Conservation (phyloP, 495 filamentous ascomycete species). For the Lasiosphaeriaceae sp. region DNA sequence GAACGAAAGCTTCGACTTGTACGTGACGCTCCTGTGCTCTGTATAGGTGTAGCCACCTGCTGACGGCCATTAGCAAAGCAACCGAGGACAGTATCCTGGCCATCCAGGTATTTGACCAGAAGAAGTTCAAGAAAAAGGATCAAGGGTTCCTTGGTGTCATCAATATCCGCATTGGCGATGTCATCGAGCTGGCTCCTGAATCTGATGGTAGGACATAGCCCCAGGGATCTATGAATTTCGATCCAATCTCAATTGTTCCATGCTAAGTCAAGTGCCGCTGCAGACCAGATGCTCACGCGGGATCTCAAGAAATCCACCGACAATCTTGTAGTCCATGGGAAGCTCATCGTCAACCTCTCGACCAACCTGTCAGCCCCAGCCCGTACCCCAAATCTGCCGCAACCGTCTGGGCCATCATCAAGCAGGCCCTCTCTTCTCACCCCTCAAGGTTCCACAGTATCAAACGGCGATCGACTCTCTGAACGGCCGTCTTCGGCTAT, state of each 20-base stretch:
- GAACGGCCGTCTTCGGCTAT: slow-evolving; percentile 45
- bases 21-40: slow-evolving; percentile 26
- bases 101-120: slow-evolving; percentile 98
- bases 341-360: slow-evolving; percentile 91
- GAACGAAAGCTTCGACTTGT: slow-evolving; percentile 99
- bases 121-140: slow-evolving; percentile 99
- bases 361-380: slow-evolving; percentile 65
- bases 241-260: background rate
- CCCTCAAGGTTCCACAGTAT: slow-evolving; percentile 35
- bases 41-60: slow-evolving; percentile 8
- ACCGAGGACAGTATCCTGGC: slow-evolving; percentile 94
- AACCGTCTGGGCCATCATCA: slow-evolving; percentile 25
- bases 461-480: slow-evolving; percentile 26
- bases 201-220: slow-evolving; percentile 71
- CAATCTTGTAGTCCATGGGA: slow-evolving; percentile 95
- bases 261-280: slow-evolving; percentile 9
- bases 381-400: slow-evolving; percentile 25
- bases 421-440: slow-evolving; percentile 38
- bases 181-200: slow-evolving; percentile 82
- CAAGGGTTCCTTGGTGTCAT: slow-evolving; percentile 98
- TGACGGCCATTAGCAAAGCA: slow-evolving; percentile 58
- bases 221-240: background rate
- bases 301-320: slow-evolving; percentile 98
- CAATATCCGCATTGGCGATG: slow-evolving; percentile 90
- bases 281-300: slow-evolving; percentile 90